phyloP scores from a whole-genome alignment of 208 protist genomes.

The Chromosphaera perkinsii region DNA sequence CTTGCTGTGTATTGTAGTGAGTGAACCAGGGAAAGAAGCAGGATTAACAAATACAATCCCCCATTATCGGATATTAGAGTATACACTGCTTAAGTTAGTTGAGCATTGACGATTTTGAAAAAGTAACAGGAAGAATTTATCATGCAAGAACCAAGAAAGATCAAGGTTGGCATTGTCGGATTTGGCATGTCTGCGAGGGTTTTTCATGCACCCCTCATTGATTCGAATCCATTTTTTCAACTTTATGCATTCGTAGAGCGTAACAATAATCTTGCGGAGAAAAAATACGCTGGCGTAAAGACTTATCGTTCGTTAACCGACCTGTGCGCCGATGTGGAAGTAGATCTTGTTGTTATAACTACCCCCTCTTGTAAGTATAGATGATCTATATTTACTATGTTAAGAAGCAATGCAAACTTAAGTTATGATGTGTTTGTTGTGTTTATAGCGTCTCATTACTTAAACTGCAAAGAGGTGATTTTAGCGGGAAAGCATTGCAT shows the following conservation, averaged over 20 bases:
- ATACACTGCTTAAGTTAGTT: too few species aligned
- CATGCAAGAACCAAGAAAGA: too few species aligned
- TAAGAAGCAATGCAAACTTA: too few species aligned
- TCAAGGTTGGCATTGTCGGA: constrained; percentile 1
- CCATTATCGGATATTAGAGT: too few species aligned
- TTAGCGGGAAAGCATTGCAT: too few species aligned
- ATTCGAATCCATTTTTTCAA: not conserved
- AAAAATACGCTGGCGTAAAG: not conserved
- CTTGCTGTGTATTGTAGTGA: too few species aligned
- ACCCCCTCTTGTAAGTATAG: not conserved
- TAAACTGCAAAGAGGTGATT: constrained; percentile 17
- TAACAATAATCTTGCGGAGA: not conserved
- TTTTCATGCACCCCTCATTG: not conserved
- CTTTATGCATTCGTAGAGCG: not conserved
- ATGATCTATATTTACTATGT: not conserved
- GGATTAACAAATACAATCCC: too few species aligned
- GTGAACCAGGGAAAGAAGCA: too few species aligned
- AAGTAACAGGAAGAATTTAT: too few species aligned
- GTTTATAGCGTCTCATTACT: not conserved
- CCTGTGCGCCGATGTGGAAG: not conserved
- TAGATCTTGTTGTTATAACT: not conserved
- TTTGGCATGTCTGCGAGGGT: not conserved
- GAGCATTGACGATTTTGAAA: too few species aligned
- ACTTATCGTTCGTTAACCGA: not conserved
- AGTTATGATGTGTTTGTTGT: not conserved